Percentiles rank a stretch among this genome's conserved stretches.
Evolutionary conservation across 2,329 filamentous ascomycete species (phyloP).

Genomic region (Acephala macrosclerotiorum): DNA sequence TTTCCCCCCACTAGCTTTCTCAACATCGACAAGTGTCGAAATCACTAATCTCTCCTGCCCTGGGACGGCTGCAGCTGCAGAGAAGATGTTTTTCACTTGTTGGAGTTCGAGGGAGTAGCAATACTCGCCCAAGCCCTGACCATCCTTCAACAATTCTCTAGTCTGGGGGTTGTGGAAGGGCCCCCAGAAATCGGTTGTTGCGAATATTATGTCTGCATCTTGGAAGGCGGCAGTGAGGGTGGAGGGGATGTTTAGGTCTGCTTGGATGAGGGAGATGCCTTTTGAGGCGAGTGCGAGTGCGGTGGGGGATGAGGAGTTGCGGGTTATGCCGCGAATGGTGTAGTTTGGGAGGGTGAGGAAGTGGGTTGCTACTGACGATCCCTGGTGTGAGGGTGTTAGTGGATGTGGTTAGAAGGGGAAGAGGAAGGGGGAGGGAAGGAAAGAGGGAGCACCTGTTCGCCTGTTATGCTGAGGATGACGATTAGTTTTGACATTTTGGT

Average conservation of each 20-base stretch:
- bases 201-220: constrained; percentile 56
- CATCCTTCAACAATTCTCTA: constrained; percentile 24
- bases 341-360: constrained; percentile 29
- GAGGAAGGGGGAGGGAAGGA: neutral
- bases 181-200: constrained; percentile 50
- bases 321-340: constrained; percentile 34
- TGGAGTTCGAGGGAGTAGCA: constrained; percentile 45
- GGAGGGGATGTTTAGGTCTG: constrained; percentile 47
- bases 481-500: constrained; percentile 42
- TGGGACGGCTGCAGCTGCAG: constrained; percentile 45
- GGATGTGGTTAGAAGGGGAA: neutral
- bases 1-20: constrained; percentile 49
- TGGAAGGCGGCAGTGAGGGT: constrained; percentile 51
- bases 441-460: constrained; percentile 35
- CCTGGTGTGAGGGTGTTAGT: constrained; percentile 20
- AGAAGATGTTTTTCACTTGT: constrained; percentile 48
- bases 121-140: constrained; percentile 35
- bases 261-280: constrained; percentile 51
- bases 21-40: constrained; percentile 47
- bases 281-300: constrained; percentile 46
- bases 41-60: constrained; percentile 49
- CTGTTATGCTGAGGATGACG: constrained; percentile 47
- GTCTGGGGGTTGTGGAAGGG: constrained; percentile 35
- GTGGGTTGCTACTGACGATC: constrained; percentile 32
- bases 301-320: constrained; percentile 22